phyloP scores from a whole-genome alignment of 75 land plant genomes.

The Picea sitchensis region DNA sequence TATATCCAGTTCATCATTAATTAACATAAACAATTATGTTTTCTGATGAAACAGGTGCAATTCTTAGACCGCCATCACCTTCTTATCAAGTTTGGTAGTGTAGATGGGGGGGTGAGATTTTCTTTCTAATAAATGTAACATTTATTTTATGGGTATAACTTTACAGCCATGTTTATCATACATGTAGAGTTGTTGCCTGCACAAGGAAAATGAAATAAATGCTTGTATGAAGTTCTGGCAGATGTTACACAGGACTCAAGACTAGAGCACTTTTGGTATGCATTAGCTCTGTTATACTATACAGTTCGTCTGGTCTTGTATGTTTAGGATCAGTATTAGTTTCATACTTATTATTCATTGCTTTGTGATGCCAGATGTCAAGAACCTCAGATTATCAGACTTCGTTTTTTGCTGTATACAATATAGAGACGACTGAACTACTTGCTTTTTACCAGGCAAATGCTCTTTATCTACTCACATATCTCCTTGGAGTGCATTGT shows the following conservation, averaged over 20 bases:
- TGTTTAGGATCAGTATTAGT: neutral
- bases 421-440: constrained; percentile 88
- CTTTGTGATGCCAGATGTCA: constrained; percentile 43
- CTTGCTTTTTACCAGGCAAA: constrained; percentile 82
- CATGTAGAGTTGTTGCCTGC: neutral
- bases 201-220: neutral
- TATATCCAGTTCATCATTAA: too few relatives aligned
- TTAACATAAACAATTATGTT: too few relatives aligned
- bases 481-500: neutral
- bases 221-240: neutral
- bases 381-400: constrained; percentile 69
- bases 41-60: constrained; percentile 61
- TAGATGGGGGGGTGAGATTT: constrained; percentile 81
- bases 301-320: neutral
- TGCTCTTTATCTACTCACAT: neutral
- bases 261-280: neutral
- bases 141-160: neutral
- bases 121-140: neutral
- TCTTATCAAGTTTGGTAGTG: constrained; percentile 94
- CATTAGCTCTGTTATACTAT: neutral
- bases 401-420: constrained; percentile 90
- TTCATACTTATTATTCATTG: neutral
- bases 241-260: constrained; percentile 2
- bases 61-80: constrained; percentile 92
- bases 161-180: neutral